Base-by-base conservation (phyloP, 352 stramenopile genomes). In the Elongisporangium anandrum region DNA sequence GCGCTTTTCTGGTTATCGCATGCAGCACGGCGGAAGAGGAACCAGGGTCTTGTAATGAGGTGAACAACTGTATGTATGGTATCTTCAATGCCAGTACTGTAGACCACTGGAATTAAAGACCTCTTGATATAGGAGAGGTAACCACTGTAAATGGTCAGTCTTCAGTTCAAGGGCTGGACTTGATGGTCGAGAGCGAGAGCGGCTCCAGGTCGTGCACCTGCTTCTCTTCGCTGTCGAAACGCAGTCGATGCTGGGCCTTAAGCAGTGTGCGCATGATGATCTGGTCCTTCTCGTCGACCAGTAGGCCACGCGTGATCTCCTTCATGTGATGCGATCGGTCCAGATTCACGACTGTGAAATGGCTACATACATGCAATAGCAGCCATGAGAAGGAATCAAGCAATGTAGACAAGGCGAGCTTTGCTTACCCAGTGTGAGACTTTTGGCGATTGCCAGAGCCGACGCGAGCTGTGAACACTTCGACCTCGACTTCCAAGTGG, bases 271-370 rank as follows among this genome's bases (percentile, higher is more conserved):
- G 73, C 80, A 90, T 90, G 57, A 73, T 83, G 20, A 75, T 73
- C 56, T 90, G 80, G 64, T 87, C 75, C 34, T 58, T 63, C 59
- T 90, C 78, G 49, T 90, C 78, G 20, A 88, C 69, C n/a, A 65
- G 56, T 19, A 90, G 60, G 4, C 76, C 77, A 17, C 72, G 78
- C 8, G 68, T 57, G 51, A 90, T 90, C 50, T 70, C 73, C 64
- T 87, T 84, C 45, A 64, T 73, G 63, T 72, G 74, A 50, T 86
- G 75, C 22, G 73, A 77, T 7, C 68, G 70, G 59, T 90, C 80
- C 29, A 90, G 52, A 56, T 88, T 90, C 50, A 84, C 64, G 8
- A 87, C 78, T 22, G 77, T 90, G 65, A 90, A 90, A 63, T 85
- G 79, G 10, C 73, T 81, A 56, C 24, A 19, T 23, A n/a, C 17